A percentile compares a stretch with the other conserved stretches of the same genome.
Conservation (phyloP, 176 grass and related monocot species). For the Juncus inflexus region DNA sequence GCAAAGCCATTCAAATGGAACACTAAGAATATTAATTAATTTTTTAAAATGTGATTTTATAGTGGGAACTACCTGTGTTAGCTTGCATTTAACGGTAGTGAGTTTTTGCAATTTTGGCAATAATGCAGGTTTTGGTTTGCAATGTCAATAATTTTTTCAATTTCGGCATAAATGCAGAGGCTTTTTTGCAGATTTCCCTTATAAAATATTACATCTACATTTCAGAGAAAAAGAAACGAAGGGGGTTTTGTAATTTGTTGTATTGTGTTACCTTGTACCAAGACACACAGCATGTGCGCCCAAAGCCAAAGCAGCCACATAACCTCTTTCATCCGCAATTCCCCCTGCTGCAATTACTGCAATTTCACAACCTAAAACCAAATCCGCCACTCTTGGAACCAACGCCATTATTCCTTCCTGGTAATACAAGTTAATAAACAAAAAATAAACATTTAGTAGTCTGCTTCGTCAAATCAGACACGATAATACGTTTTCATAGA, state of each 20-base stretch:
- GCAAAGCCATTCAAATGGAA: no score
- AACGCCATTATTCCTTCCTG: constrained; percentile 69
- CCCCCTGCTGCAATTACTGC: constrained; percentile 64
- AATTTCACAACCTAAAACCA: constrained; percentile 52
- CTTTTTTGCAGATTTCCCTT: no score
- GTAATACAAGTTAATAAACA: constrained; percentile 7
- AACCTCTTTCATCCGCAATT: constrained; percentile 85
- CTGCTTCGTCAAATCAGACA: background rate
- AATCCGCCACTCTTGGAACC: constrained; percentile 70
- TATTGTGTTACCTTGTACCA: constrained; percentile 60
- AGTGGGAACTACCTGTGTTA: no score
- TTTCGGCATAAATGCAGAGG: no score
- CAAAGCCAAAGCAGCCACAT: constrained; percentile 66
- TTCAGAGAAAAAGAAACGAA: background rate
- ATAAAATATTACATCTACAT: no score
- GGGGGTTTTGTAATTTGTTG: background rate
- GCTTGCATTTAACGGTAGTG: no score
- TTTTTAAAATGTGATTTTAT: no score
- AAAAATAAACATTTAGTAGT: constrained; percentile 2
- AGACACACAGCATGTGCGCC: constrained; percentile 82
- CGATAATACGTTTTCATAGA: no score
- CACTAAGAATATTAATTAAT: no score
- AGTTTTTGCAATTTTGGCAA: no score
- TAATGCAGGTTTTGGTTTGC: no score
- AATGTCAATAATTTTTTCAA: no score